Conservation (phyloP, 164 flowering plant genomes). For the Liriodendron chinense region DNA sequence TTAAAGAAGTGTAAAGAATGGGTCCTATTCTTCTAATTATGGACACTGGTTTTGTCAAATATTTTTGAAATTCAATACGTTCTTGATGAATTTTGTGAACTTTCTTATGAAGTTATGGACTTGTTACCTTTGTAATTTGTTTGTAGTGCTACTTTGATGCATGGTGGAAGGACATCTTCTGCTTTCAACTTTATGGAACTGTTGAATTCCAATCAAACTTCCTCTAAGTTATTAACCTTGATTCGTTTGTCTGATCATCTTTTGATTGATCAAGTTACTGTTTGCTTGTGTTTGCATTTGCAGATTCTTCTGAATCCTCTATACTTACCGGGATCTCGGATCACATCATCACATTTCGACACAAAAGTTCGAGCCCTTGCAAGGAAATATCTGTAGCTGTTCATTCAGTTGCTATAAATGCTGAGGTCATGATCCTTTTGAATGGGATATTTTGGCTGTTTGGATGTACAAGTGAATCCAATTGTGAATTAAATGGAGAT, state of each 20-base stretch:
- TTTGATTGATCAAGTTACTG: background rate
- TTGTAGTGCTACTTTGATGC: background rate
- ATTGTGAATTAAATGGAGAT: background rate
- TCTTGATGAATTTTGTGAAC: background rate
- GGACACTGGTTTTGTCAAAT: background rate
- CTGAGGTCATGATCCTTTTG: background rate
- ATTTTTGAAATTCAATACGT: background rate
- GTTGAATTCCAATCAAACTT: background rate
- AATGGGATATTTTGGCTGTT: background rate
- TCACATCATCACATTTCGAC: slow-evolving; percentile 81
- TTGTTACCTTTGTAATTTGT: background rate
- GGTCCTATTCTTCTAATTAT: background rate
- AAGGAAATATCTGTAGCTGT: slow-evolving; percentile 60
- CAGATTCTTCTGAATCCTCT: slow-evolving; percentile 89
- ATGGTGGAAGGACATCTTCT: background rate
- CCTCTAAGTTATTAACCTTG: background rate
- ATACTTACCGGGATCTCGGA: slow-evolving; percentile 82
- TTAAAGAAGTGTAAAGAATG: background rate
- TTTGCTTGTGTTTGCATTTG: slow-evolving; percentile 11
- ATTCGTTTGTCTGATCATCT: background rate
- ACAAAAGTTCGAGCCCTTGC: slow-evolving; percentile 94
- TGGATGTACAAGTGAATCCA: background rate
- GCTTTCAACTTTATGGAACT: background rate
- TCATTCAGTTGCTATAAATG: background rate
- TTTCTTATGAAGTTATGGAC: background rate